Evolutionary conservation across 371 early-diverging fungal genomes (phyloP), one percentile per base, ranked within the genome.

Genomic region (Mortierella sp.): DNA sequence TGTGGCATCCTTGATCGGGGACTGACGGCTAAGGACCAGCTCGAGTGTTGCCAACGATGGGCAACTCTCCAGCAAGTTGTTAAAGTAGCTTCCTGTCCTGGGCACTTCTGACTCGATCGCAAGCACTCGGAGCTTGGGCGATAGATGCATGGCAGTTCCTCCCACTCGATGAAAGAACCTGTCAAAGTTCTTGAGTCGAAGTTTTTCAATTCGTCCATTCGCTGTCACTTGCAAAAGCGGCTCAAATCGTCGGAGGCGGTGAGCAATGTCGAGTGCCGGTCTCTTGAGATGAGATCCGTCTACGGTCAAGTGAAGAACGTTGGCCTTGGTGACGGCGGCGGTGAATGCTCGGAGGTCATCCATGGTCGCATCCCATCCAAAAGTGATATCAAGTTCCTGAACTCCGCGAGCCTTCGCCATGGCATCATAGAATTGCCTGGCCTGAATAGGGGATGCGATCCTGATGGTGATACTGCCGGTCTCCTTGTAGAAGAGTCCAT

Each of bases 291-390:
- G 7, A 1, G 24, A 7, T 8, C 51, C 51, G 24, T 49, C 31
- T 8, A 56, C 21, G 4, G 31, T 19, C 14, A 63, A n/a, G 21
- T 22, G 27, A 7, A 50, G 14, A n/a, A 63, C 21, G 19, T 40
- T 49, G 3, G 56, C 27, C 16, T 41, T 41, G 16, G 13, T 16
- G 14, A 56, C 41, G 21, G 50, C 43, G 2, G 40, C 7, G 17
- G 16, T 31, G 10, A 64, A 52, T 7, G 27, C 19, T 25, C 55
- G 49, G 17, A 67, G 53, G 19, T 68, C 62, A 3, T 50, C 49
- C 34, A 55, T 17, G 1, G 49, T 49, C 0, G 37, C 44, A 7
- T 60, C 56, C 60, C 60, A 60, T 1, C 34, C 27, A 0, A 60
- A 21, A 21, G 31, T 17, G 37, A 67, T 3, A 6, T 54, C 44